These are phyloP conservation scores for Multifurca ochricompacta DNA, from an alignment of 768 basidiomycete genomes.

Conservation along the genomic window DNA sequence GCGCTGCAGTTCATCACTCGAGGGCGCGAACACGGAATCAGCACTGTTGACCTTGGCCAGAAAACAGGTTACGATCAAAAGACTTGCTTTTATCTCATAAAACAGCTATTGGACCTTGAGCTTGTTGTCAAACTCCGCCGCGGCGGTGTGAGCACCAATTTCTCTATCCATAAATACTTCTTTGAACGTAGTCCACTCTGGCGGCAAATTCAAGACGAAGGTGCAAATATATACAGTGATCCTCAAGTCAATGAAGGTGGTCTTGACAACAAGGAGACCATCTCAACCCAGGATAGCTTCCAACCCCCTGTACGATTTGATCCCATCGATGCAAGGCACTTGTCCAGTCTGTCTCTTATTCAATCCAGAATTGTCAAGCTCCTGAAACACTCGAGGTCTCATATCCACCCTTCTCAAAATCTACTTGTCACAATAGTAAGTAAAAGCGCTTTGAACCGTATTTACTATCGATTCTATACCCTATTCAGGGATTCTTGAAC, in stretches of 20 bases:
- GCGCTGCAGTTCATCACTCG: constrained; percentile 80
- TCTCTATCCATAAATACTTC: constrained; percentile 79
- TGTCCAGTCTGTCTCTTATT: constrained; percentile 68
- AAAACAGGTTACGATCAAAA: constrained; percentile 82
- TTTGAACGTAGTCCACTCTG: constrained; percentile 69
- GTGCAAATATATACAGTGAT: constrained; percentile 34
- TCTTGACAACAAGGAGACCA: constrained; percentile 27
- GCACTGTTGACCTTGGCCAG: constrained; percentile 69
- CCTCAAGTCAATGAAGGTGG: constrained; percentile 27
- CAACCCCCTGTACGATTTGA: constrained; percentile 44
- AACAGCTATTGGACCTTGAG: constrained; percentile 63
- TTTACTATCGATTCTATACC: not conserved
- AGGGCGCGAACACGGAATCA: constrained; percentile 67
- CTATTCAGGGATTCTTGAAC: constrained; percentile 58
- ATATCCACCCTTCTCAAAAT: constrained; percentile 67
- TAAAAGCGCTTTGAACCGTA: constrained; percentile 2
- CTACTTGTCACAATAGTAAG: constrained; percentile 71
- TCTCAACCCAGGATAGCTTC: constrained; percentile 15
- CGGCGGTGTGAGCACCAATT: constrained; percentile 68
- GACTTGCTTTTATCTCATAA: constrained; percentile 80
- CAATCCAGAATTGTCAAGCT: constrained; percentile 64
- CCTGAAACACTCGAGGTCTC: constrained; percentile 59
- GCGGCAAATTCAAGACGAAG: constrained; percentile 69
- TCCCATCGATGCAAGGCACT: constrained; percentile 68
- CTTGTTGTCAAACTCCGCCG: constrained; percentile 72